Evolutionary conservation across 768 basidiomycete species (phyloP), one percentile per base, ranked within the genome.

Genomic region (Macrolepiota dolichaula): DNA sequence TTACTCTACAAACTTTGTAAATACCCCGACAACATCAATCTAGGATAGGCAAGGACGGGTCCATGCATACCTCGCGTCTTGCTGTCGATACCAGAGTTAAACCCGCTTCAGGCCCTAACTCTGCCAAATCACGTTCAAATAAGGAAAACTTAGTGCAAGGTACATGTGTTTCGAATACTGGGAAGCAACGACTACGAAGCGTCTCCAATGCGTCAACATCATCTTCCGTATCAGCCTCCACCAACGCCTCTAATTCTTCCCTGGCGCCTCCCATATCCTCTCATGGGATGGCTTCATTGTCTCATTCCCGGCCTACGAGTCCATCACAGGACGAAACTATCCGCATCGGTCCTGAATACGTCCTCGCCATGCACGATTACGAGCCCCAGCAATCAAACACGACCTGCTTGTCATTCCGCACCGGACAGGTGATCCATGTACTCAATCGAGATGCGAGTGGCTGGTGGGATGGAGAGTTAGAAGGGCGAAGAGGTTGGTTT

Each of bases 391-490:
- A 85, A 37, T 82, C 84, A 61, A 87, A 82, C 67, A 83, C 86
- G 9, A 92, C 90, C 9, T 96, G 94, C 73, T 84, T 99, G 40
- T 81, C 88, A 22, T 98, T 99, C 77, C 83, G 84, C 46, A 89
- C 92, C 0, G 96, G 96, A 3, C 91, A 98, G 69, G 82, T 96
- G 57, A 94, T 98, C 59, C 88, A 88, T 62, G 94, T 98, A n/a
- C 78, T 91, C 51, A 94, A 93, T 68, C 83, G 87, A 64, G 94
- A 98, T 75, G 63, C 80, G 2, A 92, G 88, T 66, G 97, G 97
- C 0, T 98, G 97, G 97, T 98, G 96, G 96, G 96, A 99, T 70
- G 97, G 97, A 10, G 94, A 98, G 74, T 72, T 96, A 17, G 91
- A 94, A 37, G 91, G 87, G 2, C 77, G 87, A 62, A 78, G 96